A percentile compares a stretch with the other conserved stretches of the same genome.
Evolutionary conservation across 345 rosid species (phyloP).

Genomic region (Euphorbia lathyris): DNA sequence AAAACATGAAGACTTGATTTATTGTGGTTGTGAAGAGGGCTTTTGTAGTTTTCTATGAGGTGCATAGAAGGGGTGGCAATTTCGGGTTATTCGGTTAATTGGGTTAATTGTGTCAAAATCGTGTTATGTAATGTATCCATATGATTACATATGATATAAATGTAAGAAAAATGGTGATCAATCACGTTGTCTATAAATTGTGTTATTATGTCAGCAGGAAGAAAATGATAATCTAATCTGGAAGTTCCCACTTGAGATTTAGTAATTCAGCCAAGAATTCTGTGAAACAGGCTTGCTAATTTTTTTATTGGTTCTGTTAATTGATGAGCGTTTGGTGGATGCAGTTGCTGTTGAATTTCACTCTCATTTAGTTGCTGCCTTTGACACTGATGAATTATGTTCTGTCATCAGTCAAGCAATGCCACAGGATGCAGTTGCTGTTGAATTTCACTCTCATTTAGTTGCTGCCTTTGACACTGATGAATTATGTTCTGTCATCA

Average conservation of each 20-base stretch:
- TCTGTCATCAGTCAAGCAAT: background rate
- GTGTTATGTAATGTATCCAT: too few species aligned
- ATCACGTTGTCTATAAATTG: too few species aligned
- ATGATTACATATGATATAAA: too few species aligned
- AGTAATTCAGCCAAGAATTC: too few species aligned
- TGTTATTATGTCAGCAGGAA: too few species aligned
- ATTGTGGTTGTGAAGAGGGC: background rate
- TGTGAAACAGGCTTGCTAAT: background rate
- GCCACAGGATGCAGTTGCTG: background rate
- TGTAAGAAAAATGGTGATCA: too few species aligned
- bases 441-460: background rate
- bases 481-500: background rate
- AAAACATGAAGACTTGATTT: background rate
- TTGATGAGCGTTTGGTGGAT: background rate
- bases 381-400: background rate
- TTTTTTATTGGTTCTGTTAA: background rate
- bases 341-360: background rate
- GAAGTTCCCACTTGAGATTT: background rate
- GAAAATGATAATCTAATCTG: background rate
- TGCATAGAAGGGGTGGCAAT: background rate
- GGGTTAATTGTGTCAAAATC: too few species aligned
- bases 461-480: background rate
- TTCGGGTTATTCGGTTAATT: too few species aligned
- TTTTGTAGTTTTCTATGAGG: background rate
- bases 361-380: background rate